phyloP scores from a whole-genome alignment of 129 eudicot species.

The Arctium minus region DNA sequence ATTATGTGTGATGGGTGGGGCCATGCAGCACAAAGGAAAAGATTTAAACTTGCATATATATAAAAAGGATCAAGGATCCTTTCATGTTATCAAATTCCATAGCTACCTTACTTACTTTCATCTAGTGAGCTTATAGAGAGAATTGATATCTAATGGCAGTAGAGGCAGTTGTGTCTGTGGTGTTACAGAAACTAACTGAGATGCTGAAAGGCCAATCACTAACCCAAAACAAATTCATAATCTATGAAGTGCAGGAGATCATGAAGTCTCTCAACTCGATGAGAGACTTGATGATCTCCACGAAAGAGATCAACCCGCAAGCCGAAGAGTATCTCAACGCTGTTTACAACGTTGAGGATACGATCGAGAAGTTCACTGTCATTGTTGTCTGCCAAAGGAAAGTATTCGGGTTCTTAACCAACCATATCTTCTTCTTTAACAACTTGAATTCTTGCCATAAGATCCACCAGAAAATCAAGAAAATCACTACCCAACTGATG shows the following conservation, averaged over 20 bases:
- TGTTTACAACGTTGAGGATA: constrained; percentile 39
- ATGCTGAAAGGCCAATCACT: constrained; percentile 28
- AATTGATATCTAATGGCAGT: constrained; percentile 26
- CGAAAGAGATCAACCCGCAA: not conserved
- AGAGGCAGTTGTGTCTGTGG: constrained; percentile 33
- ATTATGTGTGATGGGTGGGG: not conserved
- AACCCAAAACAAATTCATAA: constrained; percentile 25
- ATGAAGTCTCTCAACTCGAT: constrained; percentile 22
- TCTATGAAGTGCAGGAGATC: constrained; percentile 27
- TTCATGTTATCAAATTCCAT: constrained; percentile 2
- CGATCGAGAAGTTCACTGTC: constrained; percentile 31
- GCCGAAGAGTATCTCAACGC: constrained; percentile 13
- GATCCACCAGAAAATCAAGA: constrained; percentile 33
- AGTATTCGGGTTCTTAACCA: constrained; percentile 30
- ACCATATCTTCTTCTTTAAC: constrained; percentile 29
- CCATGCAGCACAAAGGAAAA: not conserved
- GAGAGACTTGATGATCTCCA: constrained; percentile 12
- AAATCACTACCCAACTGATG: not conserved
- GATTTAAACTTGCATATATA: not conserved
- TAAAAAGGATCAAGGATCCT: not conserved
- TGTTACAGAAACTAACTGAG: constrained; percentile 37
- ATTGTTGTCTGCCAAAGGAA: constrained; percentile 30
- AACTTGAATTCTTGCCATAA: constrained; percentile 31
- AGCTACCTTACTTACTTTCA: not conserved
- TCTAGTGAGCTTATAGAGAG: not conserved